These are phyloP conservation scores for Ceratocystis huliohia DNA, from an alignment of 2,329 filamentous ascomycete species.

Conservation along the genomic window DNA sequence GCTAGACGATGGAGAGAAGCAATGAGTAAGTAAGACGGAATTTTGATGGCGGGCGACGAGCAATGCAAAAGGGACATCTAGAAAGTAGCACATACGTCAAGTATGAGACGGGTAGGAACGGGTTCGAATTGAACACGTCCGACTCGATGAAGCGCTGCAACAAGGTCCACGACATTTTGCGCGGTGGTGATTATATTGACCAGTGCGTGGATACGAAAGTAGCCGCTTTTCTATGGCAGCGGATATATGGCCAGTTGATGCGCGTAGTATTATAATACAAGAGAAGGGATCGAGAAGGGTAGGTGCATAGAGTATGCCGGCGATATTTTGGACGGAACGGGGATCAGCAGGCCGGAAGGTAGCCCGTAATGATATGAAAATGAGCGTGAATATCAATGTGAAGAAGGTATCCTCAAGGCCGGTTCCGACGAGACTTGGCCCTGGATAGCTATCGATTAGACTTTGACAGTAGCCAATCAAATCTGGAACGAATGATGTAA, in stretches of 20 bases:
- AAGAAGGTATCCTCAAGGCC: not conserved
- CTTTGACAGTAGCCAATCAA: not conserved
- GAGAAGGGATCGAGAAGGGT: not conserved
- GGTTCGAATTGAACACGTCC: slow-evolving; percentile 86
- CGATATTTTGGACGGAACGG: not conserved
- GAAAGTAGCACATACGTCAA: slow-evolving; percentile 52
- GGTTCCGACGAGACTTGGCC: not conserved
- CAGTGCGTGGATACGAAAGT: not conserved
- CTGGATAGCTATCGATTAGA: not conserved
- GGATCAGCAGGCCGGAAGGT: not conserved
- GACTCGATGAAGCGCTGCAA: slow-evolving; percentile 84
- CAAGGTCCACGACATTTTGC: slow-evolving; percentile 68
- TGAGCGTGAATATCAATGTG: not conserved
- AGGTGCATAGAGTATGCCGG: not conserved
- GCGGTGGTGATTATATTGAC: not conserved
- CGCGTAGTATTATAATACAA: not conserved
- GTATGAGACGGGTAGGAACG: slow-evolving; percentile 78
- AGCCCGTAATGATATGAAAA: not conserved
- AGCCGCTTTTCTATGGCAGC: not conserved
- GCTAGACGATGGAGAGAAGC: slow-evolving; percentile 33
- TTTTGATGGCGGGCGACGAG: not conserved
- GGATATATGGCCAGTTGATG: not conserved
- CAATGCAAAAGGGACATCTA: not conserved
- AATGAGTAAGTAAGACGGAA: slow-evolving; percentile 10
- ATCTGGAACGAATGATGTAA: not conserved